Conservation (phyloP, 495 filamentous ascomycete species). For the Hypoxylon perforatum region DNA sequence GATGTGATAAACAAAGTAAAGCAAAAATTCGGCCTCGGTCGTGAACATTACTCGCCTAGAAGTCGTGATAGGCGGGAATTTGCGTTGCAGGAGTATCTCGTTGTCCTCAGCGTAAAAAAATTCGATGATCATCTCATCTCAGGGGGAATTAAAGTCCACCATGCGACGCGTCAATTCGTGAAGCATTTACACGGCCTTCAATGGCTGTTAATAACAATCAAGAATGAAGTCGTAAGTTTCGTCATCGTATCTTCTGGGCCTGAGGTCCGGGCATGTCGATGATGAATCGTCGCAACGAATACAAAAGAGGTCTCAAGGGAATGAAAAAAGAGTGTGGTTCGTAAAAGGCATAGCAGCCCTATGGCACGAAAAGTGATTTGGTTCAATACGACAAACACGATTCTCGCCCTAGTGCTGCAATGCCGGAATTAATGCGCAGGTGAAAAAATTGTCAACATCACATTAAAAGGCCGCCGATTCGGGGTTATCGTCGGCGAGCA, state of each 20-base stretch:
- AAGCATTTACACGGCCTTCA: conserved; percentile 48
- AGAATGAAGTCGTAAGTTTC: conserved; percentile 56
- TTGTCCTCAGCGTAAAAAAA: conserved; percentile 41
- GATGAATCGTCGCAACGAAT: conserved; percentile 50
- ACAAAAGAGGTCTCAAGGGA: conserved; percentile 45
- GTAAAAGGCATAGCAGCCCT: conserved; percentile 30
- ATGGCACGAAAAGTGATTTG: conserved; percentile 19
- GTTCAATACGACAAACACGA: conserved; percentile 35
- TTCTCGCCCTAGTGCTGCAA: conserved; percentile 44
- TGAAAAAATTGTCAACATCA: conserved; percentile 5
- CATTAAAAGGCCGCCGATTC: conserved; percentile 3
- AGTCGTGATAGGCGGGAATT: conserved; percentile 44
- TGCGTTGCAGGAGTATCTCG: conserved; percentile 43
- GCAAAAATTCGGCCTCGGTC: conserved; percentile 43
- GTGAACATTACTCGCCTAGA: conserved; percentile 48
- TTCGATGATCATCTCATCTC: conserved; percentile 35
- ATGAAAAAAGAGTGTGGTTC: conserved; percentile 40
- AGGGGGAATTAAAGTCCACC: conserved; percentile 47
- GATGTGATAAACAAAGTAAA: conserved; percentile 49
- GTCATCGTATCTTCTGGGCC: conserved; percentile 49
- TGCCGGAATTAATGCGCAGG: conserved; percentile 34
- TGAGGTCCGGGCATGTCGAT: conserved; percentile 44
- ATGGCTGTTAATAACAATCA: conserved; percentile 49
- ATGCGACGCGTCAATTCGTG: conserved; percentile 49
- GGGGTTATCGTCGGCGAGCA: conserved; percentile 48